Base-by-base conservation (phyloP, 2,329 filamentous ascomycete genomes). In the Penicillium griseofulvum region DNA sequence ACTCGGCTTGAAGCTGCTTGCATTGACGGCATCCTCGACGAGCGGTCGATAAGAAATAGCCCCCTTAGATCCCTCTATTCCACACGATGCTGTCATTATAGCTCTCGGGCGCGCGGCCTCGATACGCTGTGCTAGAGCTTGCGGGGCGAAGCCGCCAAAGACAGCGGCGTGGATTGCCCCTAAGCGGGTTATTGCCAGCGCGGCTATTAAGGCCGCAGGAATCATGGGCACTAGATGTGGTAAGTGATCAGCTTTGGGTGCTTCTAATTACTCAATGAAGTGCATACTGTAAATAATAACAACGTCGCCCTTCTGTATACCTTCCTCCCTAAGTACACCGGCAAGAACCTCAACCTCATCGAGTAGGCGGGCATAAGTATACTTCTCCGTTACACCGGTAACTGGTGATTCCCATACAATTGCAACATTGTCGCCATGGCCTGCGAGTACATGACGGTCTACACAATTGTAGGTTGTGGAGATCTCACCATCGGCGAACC, bases 381-480 rank as follows among this genome's bases (percentile, higher is more conserved):
- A 85, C 51, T 80, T 84, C 72, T 87, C 81, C 71, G 91, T 91
- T 9, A 80, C 81, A 2, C 81, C 80, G 1, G 90, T 91, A 10
- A 96, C 91, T 2, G 92, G 90, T 61, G 88, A 93, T 71, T 97
- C 92, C 81, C 89, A 97, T 65, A 89, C 84, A 55, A 97, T 88
- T 22, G 92, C 93, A 0, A 87, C 80, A 47, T 82, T 77, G 43
- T 87, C 81, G 14, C 91, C 91, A 61, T 87, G 80, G n/a, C 92
- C 90, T 6, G 83, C 84, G 34, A 83, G 76, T n/a, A 97, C 91
- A 74, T 97, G 92, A 14, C 92, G 82, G 73, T 96, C 91, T 14
- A 97, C 78, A 70, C 91, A 95, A 71, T 97, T 97, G 78, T 91
- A 96, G 63, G 89, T 91, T 0, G 91, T 96, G 37, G 89, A 94